Evolutionary conservation across 805 yeast genomes (phyloP).

Genomic region (Teunomyces atbi): DNA sequence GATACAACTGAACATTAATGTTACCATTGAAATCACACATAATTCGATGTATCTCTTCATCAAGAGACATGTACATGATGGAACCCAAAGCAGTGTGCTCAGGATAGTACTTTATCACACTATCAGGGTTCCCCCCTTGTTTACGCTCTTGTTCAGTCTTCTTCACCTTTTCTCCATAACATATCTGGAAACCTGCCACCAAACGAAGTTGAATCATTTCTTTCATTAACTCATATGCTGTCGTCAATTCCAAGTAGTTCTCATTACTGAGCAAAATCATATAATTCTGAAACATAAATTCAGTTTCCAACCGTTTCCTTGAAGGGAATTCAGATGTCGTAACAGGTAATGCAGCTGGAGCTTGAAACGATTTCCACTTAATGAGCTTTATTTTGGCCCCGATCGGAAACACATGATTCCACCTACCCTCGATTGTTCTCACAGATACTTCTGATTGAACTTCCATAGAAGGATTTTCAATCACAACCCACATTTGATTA

Average conservation of each 20-base stretch:
- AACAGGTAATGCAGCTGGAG: conserved; percentile 91
- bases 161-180: conserved; percentile 67
- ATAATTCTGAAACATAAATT: conserved; percentile 81
- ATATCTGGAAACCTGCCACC: conserved; percentile 86
- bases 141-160: conserved; percentile 62
- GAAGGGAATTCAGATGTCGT: conserved; percentile 78
- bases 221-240: conserved; percentile 61
- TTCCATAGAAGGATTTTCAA: conserved; percentile 72
- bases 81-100: conserved; percentile 47
- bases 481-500: conserved; percentile 31
- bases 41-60: conserved; percentile 83
- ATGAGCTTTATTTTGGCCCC: conserved; percentile 63
- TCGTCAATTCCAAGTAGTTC: conserved; percentile 48
- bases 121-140: conserved; percentile 53
- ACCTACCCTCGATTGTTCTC: conserved; percentile 65
- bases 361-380: conserved; percentile 89
- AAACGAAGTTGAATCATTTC: conserved; percentile 86
- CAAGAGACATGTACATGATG: conserved; percentile 71
- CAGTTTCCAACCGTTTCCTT: conserved; percentile 60
- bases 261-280: conserved; percentile 67
- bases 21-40: conserved; percentile 68
- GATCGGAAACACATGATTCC: conserved; percentile 88
- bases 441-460: conserved; percentile 49
- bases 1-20: conserved; percentile 76
- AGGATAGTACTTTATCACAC: conserved; percentile 58